phyloP scores from a whole-genome alignment of 805 yeast genomes.

The Maudiozyma turicensis region DNA sequence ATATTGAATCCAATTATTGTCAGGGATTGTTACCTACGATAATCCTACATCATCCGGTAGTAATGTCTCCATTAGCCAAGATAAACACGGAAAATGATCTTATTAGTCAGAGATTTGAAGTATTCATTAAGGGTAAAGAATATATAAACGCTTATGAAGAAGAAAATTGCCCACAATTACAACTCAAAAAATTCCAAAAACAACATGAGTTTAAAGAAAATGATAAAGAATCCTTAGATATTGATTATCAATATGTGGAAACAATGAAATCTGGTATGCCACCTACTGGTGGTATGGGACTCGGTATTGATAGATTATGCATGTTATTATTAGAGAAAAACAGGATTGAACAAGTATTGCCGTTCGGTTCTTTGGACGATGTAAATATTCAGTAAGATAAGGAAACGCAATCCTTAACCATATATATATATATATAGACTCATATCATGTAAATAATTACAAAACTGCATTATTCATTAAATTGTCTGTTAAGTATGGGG shows the following conservation, averaged over 20 bases:
- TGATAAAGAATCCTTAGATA: conserved; percentile 47
- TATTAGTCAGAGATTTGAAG: conserved; percentile 67
- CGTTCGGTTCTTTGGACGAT: conserved; percentile 67
- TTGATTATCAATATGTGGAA: conserved; percentile 57
- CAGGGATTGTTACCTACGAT: conserved; percentile 46
- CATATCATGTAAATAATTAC: not conserved
- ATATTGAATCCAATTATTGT: conserved; percentile 54
- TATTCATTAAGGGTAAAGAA: conserved; percentile 73
- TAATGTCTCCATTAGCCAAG: conserved; percentile 83
- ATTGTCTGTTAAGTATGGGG: no score
- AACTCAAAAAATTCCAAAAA: conserved; percentile 46
- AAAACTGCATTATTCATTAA: no score
- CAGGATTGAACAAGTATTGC: conserved; percentile 65
- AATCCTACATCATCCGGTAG: conserved; percentile 73
- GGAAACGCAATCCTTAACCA: not conserved
- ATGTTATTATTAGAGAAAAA: conserved; percentile 61
- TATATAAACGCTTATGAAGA: conserved; percentile 92
- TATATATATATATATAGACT: not conserved
- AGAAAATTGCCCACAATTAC: conserved; percentile 79
- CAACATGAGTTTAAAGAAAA: conserved; percentile 39
- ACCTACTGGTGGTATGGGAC: conserved; percentile 97
- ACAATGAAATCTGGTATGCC: conserved; percentile 91
- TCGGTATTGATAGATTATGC: conserved; percentile 82
- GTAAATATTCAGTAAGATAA: conserved; percentile 32
- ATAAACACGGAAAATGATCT: conserved; percentile 33